Percentiles rank a stretch among this genome's conserved stretches.
Evolutionary conservation across 163 green algal genomes (phyloP).

Genomic region (Smithsoniella earleae): DNA sequence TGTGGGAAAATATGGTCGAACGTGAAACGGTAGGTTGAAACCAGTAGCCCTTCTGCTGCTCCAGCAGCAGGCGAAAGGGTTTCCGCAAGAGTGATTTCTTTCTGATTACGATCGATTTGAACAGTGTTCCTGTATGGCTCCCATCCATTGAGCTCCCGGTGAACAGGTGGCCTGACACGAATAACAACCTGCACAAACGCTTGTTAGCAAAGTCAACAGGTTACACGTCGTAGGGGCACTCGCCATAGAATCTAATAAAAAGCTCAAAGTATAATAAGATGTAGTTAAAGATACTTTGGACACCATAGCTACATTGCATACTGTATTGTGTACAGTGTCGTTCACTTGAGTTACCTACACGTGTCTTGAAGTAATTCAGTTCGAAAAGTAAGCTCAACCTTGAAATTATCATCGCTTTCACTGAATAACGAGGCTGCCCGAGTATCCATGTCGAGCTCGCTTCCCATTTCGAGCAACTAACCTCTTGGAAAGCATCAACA

Average conservation of each 20-base stretch:
- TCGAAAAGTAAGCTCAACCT: slow-evolving; percentile 37
- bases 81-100: slow-evolving; percentile 62
- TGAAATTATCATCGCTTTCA: slow-evolving; percentile 51
- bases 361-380: too few species aligned
- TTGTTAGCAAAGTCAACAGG: background rate
- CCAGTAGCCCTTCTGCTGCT: slow-evolving; percentile 37
- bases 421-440: background rate
- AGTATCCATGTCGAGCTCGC: background rate
- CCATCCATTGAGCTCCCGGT: slow-evolving; percentile 60
- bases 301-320: background rate
- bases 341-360: too few species aligned
- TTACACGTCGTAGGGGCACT: background rate
- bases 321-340: too few species aligned
- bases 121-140: slow-evolving; percentile 61
- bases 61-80: slow-evolving; percentile 46
- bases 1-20: slow-evolving; percentile 88
- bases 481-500: background rate
- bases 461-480: background rate
- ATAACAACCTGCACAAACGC: slow-evolving; percentile 68
- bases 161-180: slow-evolving; percentile 76
- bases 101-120: slow-evolving; percentile 49
- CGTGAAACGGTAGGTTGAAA: slow-evolving; percentile 64
- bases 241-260: too few species aligned
- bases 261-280: too few species aligned
- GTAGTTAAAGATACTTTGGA: background rate